Percentiles rank a stretch among this genome's conserved stretches.
These are phyloP conservation scores for Ceratonia siliqua DNA, from an alignment of 306 rosid genomes.

Conservation along the genomic window DNA sequence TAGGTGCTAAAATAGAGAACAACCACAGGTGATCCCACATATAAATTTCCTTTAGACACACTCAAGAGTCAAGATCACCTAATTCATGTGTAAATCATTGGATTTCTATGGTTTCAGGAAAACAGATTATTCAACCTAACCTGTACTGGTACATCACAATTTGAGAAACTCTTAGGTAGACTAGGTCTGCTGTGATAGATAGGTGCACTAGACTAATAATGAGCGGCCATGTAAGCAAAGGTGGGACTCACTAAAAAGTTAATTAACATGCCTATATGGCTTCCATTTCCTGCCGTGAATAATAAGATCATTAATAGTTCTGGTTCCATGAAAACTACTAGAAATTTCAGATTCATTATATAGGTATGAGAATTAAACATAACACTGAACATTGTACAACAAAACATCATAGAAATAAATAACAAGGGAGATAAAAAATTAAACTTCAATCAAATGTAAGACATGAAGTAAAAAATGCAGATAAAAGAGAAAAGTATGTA, in stretches of 20 bases:
- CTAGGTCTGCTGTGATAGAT: neutral
- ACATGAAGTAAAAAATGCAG: constrained; percentile 2
- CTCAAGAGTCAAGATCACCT: neutral
- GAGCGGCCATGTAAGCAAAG: neutral
- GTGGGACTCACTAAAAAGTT: neutral
- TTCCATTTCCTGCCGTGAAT: no score
- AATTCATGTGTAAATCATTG: neutral
- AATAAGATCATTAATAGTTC: constrained; percentile 1
- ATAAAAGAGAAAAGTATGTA: neutral
- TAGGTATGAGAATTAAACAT: neutral
- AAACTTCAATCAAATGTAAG: no score
- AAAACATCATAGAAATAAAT: neutral
- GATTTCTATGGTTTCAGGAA: neutral
- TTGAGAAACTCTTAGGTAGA: neutral
- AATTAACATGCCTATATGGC: neutral
- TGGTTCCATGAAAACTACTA: neutral
- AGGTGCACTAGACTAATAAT: neutral
- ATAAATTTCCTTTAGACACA: neutral
- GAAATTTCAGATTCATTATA: constrained; percentile 1
- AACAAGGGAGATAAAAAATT: neutral
- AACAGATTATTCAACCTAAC: neutral
- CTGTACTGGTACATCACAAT: neutral
- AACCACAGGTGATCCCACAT: neutral
- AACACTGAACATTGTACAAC: constrained; percentile 4
- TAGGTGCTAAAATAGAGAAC: neutral